Percentiles rank a stretch among this genome's conserved stretches.
These are phyloP conservation scores for Metschnikowia reukaufii DNA, from an alignment of 805 yeast species.

Conservation along the genomic window DNA sequence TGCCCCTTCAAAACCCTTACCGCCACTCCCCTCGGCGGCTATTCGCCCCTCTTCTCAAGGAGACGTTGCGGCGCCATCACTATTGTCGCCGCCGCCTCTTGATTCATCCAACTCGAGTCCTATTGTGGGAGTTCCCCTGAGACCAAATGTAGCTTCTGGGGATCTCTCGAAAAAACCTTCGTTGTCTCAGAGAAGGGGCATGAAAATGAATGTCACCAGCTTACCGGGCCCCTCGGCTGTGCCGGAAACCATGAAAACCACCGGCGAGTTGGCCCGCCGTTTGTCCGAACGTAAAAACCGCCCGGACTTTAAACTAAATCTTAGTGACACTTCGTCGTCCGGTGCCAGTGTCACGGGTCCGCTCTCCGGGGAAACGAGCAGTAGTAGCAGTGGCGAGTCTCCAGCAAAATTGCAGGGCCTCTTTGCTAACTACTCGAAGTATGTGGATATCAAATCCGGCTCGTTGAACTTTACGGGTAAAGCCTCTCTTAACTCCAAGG, in stretches of 20 bases:
- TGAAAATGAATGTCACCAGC: slow-evolving; percentile 47
- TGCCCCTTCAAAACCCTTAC: slow-evolving; percentile 14
- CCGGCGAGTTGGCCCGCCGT: slow-evolving; percentile 38
- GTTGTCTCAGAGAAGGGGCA: slow-evolving; percentile 54
- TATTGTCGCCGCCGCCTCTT: slow-evolving; percentile 16
- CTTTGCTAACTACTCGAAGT: slow-evolving; percentile 82
- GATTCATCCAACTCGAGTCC: slow-evolving; percentile 2
- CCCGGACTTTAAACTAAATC: slow-evolving; percentile 39
- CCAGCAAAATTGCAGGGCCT: slow-evolving; percentile 48
- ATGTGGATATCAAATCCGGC: slow-evolving; percentile 90
- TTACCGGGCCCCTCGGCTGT: slow-evolving; percentile 14
- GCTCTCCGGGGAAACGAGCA: slow-evolving; percentile 18
- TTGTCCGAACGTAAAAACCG: slow-evolving; percentile 40
- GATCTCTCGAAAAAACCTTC: slow-evolving; percentile 40
- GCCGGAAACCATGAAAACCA: slow-evolving; percentile 21
- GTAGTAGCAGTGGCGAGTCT: slow-evolving; percentile 14
- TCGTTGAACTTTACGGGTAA: slow-evolving; percentile 90
- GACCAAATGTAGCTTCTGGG: background rate
- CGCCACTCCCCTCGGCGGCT: slow-evolving; percentile 16
- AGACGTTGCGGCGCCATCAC: slow-evolving; percentile 5
- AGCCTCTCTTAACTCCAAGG: slow-evolving; percentile 86
- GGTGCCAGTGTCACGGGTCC: slow-evolving; percentile 23
- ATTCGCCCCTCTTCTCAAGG: slow-evolving; percentile 16
- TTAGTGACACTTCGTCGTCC: slow-evolving; percentile 20
- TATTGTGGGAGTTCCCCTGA: slow-evolving; percentile 1